Evolutionary conservation across 495 filamentous ascomycete genomes (phyloP).

Genomic region (Aspergillus diversus): DNA sequence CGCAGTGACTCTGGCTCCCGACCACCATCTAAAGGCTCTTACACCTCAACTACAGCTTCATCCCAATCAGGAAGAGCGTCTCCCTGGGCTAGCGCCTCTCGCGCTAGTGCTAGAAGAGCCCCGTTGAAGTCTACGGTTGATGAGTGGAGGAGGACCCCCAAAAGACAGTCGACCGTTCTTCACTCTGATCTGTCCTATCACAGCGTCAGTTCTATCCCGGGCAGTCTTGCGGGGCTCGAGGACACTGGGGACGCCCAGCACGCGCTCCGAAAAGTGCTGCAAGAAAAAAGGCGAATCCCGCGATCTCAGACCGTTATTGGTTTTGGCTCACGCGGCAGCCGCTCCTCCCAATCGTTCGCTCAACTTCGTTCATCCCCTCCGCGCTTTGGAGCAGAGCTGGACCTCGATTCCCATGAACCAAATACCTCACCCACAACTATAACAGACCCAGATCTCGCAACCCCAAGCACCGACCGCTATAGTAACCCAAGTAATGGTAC

Average conservation of each 20-base stretch:
- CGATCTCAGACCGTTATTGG: slow-evolving; percentile 37
- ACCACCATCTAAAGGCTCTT: slow-evolving; percentile 54
- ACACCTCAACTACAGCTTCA: slow-evolving; percentile 49
- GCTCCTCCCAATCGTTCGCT: slow-evolving; percentile 39
- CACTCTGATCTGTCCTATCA: slow-evolving; percentile 42
- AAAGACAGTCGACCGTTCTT: slow-evolving; percentile 38
- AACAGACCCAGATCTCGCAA: slow-evolving; percentile 68
- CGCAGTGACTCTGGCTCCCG: slow-evolving; percentile 60
- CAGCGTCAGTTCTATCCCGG: slow-evolving; percentile 50
- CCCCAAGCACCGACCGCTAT: slow-evolving; percentile 63
- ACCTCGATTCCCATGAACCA: slow-evolving; percentile 40
- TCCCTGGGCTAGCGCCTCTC: slow-evolving; percentile 44
- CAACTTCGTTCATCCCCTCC: slow-evolving; percentile 51
- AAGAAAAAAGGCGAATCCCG: slow-evolving; percentile 59
- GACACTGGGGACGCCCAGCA: slow-evolving; percentile 58
- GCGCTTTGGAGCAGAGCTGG: slow-evolving; percentile 44
- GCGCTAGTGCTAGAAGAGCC: slow-evolving; percentile 33
- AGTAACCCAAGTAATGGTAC: slow-evolving; percentile 61
- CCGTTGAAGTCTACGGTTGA: slow-evolving; percentile 36
- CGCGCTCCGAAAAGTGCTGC: slow-evolving; percentile 74
- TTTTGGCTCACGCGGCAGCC: slow-evolving; percentile 35
- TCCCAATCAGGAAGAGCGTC: slow-evolving; percentile 48
- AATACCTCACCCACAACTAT: slow-evolving; percentile 68
- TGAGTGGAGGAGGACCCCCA: slow-evolving; percentile 41
- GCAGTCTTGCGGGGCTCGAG: slow-evolving; percentile 57